A percentile compares a stretch with the other conserved stretches of the same genome.
These are phyloP conservation scores for Solanum sparsipilum DNA, from an alignment of 257 asterid genomes.

Conservation along the genomic window DNA sequence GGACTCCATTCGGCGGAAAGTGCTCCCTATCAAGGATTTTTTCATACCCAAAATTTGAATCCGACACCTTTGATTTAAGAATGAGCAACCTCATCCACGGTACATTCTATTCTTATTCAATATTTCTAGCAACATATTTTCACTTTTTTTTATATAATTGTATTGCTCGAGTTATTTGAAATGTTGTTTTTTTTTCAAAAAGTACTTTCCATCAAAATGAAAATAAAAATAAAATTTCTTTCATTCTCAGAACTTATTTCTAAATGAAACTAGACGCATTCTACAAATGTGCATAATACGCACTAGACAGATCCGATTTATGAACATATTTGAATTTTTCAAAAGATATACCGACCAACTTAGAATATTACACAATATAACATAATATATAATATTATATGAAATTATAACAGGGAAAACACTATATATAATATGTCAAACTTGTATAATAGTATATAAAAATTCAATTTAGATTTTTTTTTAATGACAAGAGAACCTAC, in stretches of 20 bases:
- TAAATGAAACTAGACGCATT: not conserved
- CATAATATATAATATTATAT: too few relatives aligned
- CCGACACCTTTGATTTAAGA: too few relatives aligned
- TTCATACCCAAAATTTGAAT: accelerated
- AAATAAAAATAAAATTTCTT: too few relatives aligned
- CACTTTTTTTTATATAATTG: not conserved
- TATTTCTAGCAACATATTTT: not conserved
- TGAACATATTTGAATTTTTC: not conserved
- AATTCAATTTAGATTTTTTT: not conserved
- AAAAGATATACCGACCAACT: not conserved
- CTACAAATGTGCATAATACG: not conserved
- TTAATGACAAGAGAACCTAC: not conserved
- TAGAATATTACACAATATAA: not conserved
- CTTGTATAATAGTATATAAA: too few relatives aligned
- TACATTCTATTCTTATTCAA: not conserved
- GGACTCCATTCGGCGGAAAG: not conserved
- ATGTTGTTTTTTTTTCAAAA: too few relatives aligned
- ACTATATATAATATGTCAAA: not conserved
- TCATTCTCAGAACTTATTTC: not conserved
- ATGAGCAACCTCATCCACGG: too few relatives aligned
- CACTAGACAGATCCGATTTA: not conserved
- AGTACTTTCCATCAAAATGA: not conserved
- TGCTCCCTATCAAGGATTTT: too few relatives aligned
- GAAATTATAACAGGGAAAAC: not conserved
- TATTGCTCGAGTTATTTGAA: not conserved